These are phyloP conservation scores for Phyllosticta capitalensis DNA, from an alignment of 2,329 filamentous ascomycete genomes.

Conservation along the genomic window DNA sequence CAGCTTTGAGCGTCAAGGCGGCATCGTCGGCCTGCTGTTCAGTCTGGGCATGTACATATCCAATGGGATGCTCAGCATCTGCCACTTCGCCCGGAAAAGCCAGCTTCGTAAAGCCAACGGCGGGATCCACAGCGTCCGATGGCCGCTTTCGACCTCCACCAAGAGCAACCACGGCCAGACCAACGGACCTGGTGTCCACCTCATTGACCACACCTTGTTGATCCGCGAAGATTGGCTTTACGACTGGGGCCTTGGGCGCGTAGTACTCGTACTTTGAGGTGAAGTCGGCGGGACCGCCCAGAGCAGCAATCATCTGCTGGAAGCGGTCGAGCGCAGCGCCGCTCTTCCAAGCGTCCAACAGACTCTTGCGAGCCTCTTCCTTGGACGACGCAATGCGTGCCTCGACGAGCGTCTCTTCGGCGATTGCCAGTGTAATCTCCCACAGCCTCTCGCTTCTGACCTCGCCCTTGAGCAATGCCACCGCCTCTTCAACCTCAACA, in stretches of 20 bases:
- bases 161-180: slow-evolving; percentile 9
- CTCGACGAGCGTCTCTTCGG: slow-evolving; percentile 9
- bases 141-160: slow-evolving; percentile 7
- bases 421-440: slow-evolving; percentile 8
- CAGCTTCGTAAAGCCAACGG: slow-evolving; percentile 6
- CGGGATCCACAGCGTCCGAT: slow-evolving; percentile 3
- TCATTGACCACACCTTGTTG: slow-evolving; percentile 1
- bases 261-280: background rate
- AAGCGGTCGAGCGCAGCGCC: slow-evolving; percentile 3
- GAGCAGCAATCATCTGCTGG: slow-evolving; percentile 1
- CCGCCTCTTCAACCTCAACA: slow-evolving; percentile 10
- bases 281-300: slow-evolving; percentile 6
- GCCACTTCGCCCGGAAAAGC: slow-evolving; percentile 4
- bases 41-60: slow-evolving; percentile 4
- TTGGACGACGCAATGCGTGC: background rate
- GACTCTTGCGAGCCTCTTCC: background rate
- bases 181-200: slow-evolving; percentile 6
- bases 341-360: slow-evolving; percentile 8
- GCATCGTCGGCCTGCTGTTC: slow-evolving; percentile 5
- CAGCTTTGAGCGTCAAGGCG: slow-evolving; percentile 2
- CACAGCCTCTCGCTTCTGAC: slow-evolving; percentile 4
- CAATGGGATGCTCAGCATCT: background rate
- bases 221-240: slow-evolving; percentile 2
- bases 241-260: background rate
- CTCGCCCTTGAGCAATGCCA: slow-evolving; percentile 10